phyloP scores from a whole-genome alignment of 257 asterid species.

The Phtheirospermum japonicum region DNA sequence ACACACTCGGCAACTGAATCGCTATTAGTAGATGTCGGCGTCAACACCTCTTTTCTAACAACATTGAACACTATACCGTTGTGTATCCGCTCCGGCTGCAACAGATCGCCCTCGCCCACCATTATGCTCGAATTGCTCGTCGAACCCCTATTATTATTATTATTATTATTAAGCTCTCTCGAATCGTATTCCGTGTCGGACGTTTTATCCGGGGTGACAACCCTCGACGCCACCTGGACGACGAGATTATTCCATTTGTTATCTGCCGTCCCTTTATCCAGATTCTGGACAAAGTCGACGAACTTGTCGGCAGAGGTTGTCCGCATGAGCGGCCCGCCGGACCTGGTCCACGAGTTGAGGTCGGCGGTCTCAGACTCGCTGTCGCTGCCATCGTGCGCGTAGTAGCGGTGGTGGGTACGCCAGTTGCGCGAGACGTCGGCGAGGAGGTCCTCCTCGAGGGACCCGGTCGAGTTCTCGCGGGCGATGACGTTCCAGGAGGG shows the following conservation, averaged over 20 bases:
- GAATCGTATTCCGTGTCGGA: constrained; percentile 54
- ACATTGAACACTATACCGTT: constrained; percentile 84
- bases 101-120: constrained; percentile 73
- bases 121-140: constrained; percentile 43
- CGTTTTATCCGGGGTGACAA: background rate
- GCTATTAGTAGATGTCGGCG: constrained; percentile 38
- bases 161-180: constrained; percentile 31
- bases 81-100: constrained; percentile 75
- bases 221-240: constrained; percentile 26
- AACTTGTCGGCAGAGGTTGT: constrained; percentile 84
- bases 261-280: no score
- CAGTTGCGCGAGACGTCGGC: constrained; percentile 40
- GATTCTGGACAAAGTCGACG: constrained; percentile 69
- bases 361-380: constrained; percentile 77
- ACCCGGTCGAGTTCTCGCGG: constrained; percentile 84
- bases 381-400: constrained; percentile 67
- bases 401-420: constrained; percentile 33
- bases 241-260: no score
- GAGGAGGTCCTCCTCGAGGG: constrained; percentile 76
- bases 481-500: constrained; percentile 95
- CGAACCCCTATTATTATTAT: constrained; percentile 21
- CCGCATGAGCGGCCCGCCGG: constrained; percentile 99
- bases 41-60: constrained; percentile 66
- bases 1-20: constrained; percentile 58
- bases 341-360: constrained; percentile 71